phyloP scores from a whole-genome alignment of 78 protist genomes.

The Dictyostelium purpureum region DNA sequence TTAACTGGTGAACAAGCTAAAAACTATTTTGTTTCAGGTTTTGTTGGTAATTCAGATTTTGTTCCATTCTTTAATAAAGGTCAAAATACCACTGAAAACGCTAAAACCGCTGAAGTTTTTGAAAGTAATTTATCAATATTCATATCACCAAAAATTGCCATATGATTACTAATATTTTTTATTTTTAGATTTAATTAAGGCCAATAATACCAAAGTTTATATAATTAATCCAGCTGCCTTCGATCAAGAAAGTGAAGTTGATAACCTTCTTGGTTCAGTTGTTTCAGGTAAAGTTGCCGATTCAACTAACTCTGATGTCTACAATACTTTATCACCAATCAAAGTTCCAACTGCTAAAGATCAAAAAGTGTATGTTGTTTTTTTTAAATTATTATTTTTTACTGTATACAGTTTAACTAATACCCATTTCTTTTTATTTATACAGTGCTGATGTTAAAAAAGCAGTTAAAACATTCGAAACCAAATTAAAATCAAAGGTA shows the following conservation, averaged over 20 bases:
- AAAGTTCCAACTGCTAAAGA: background rate
- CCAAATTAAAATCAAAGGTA: background rate
- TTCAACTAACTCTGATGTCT: slow-evolving; percentile 47
- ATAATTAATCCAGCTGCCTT: slow-evolving; percentile 46
- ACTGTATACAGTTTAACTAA: too few species aligned
- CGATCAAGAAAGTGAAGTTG: slow-evolving; percentile 64
- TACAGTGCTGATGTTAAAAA: slow-evolving; percentile 9
- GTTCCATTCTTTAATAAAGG: slow-evolving; percentile 29
- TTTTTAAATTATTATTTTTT: too few species aligned
- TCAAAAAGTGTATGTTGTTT: background rate
- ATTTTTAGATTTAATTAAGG: slow-evolving; percentile 26
- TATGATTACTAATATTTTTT: background rate
- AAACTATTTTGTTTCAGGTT: slow-evolving; percentile 56
- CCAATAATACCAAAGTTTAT: slow-evolving; percentile 52
- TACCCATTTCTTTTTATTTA: too few species aligned
- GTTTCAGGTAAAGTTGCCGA: slow-evolving; percentile 40
- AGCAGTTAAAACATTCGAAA: slow-evolving; percentile 15
- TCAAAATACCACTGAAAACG: slow-evolving; percentile 29
- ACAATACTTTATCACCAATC: slow-evolving; percentile 47
- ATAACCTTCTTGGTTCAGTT: slow-evolving; percentile 37
- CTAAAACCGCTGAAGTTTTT: slow-evolving; percentile 40
- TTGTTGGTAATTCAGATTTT: slow-evolving; percentile 11
- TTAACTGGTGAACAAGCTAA: slow-evolving; percentile 53
- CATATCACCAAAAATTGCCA: background rate
- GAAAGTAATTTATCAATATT: slow-evolving; percentile 7